Conservation (phyloP, 2,329 filamentous ascomycete genomes). For the Trichophyton equinum region DNA sequence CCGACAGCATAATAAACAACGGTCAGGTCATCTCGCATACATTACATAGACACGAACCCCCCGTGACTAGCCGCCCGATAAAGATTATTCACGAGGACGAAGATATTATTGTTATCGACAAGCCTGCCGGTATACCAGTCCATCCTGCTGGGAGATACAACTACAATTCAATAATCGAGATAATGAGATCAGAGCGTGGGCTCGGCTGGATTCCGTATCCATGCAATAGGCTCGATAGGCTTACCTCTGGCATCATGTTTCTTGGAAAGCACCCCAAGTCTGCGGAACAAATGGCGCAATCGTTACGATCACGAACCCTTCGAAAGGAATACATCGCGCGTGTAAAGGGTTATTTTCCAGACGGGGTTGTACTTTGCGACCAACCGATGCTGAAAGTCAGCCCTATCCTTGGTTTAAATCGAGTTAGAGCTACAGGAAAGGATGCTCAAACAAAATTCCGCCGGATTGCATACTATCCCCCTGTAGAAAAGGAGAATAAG, state of each 20-base stretch:
- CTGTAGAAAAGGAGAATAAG: constrained; percentile 21
- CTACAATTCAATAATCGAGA: constrained; percentile 88
- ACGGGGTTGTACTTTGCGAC: constrained; percentile 81
- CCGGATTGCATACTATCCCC: constrained; percentile 79
- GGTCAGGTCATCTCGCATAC: constrained; percentile 88
- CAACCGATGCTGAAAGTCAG: constrained; percentile 90
- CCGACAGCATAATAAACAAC: constrained; percentile 64
- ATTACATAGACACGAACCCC: constrained; percentile 88
- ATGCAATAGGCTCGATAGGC: constrained; percentile 83
- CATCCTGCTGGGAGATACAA: constrained; percentile 93
- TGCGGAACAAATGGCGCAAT: constrained; percentile 61
- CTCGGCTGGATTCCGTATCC: constrained; percentile 51
- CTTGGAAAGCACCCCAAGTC: constrained; percentile 75
- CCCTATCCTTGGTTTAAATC: constrained; percentile 85
- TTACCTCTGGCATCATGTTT: constrained; percentile 98
- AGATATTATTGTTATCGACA: constrained; percentile 91
- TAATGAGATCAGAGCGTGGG: constrained; percentile 65
- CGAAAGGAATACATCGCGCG: constrained; percentile 92
- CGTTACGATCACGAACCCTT: constrained; percentile 69
- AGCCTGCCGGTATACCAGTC: constrained; percentile 87
- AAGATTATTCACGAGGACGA: constrained; percentile 81
- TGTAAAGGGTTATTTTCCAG: constrained; percentile 82
- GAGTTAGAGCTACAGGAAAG: constrained; percentile 88
- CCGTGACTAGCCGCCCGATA: constrained; percentile 69
- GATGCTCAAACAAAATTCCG: constrained; percentile 83